Base-by-base conservation (phyloP, 78 protist genomes). In the Paulinella micropora region DNA sequence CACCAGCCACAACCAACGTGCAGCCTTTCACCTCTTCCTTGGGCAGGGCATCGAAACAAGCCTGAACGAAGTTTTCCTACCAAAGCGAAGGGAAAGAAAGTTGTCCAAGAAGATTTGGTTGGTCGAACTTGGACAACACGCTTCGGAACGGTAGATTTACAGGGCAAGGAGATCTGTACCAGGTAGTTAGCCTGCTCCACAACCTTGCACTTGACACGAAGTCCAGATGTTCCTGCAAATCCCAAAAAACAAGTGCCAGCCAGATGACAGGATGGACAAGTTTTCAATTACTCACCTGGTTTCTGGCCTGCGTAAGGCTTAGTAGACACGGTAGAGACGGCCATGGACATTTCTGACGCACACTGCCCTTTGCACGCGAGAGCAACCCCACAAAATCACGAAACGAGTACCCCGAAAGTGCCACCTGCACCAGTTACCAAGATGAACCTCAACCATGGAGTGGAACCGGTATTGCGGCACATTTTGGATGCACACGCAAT, bases 1-100 rank as follows among this genome's bases (percentile, higher is more conserved):
- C 99, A 32, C 99, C 99, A 32, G 96, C 95, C 28, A 96, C 93
- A 1, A 95, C 96, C n/a, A 97, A 85, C 0, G 94, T 90, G 38
- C 89, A 37, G 79, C 95, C 97, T 1, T 0, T 0, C 2, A 81
- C 41, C 9, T 64, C 79, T n/a, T 1, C 37, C 0, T 28, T 82
- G n/a, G 0, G 26, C 26, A 93, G 87, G 9, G 95, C 73, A n/a
- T 92, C 87, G 89, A 93, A 91, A 37, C 87, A 3, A 40, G 92
- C 15, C 88, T 96, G 97, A 35, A 96, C 94, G 88, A 95, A 97
- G 94, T 97, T 97, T 39, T 90, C 94, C 28, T n/a, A 88, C 90
- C 88, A 51, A 77, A 23, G 34, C 79, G 94, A 90, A 39, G 87
- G 92, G 4, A 92, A 23, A 26, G 67, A 6, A 39, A n/a, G 9